Evolutionary conservation across 768 basidiomycete genomes (phyloP).

Genomic region (Rubroboletus satanas): DNA sequence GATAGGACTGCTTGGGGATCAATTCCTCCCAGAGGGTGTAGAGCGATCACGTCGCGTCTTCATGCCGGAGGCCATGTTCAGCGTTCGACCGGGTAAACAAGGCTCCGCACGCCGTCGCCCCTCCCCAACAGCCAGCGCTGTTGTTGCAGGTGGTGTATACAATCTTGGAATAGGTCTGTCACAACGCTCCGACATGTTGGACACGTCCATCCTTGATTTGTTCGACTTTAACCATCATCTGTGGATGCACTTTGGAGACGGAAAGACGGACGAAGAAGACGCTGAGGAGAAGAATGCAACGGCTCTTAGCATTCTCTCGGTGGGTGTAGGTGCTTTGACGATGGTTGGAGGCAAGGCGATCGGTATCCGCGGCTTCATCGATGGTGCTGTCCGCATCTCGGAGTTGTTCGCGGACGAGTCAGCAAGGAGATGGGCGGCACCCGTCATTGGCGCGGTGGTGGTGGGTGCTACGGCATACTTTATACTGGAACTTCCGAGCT

Average conservation of each 20-base stretch:
- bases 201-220: conserved; percentile 78
- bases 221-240: conserved; percentile 85
- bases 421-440: conserved; percentile 82
- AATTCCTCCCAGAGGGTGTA: conserved; percentile 74
- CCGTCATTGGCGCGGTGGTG: conserved; percentile 72
- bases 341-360: conserved; percentile 84
- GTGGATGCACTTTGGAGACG: conserved; percentile 63
- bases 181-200: conserved; percentile 69
- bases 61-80: conserved; percentile 98
- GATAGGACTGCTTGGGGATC: conserved; percentile 67
- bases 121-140: conserved; percentile 38
- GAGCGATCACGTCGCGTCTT: conserved; percentile 82
- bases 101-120: conserved; percentile 36
- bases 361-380: conserved; percentile 71
- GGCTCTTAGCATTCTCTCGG: conserved; percentile 67
- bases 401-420: conserved; percentile 80
- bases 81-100: conserved; percentile 42
- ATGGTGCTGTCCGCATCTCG: conserved; percentile 68
- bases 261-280: conserved; percentile 25
- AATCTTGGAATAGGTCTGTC: conserved; percentile 84
- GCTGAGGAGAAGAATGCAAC: conserved; percentile 46
- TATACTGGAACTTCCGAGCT: conserved; percentile 79
- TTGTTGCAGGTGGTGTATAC: conserved; percentile 73
- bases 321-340: conserved; percentile 81
- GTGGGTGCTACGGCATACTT: conserved; percentile 77